Evolutionary conservation across 2,329 filamentous ascomycete genomes (phyloP).

Genomic region (Orbilia ellipsospora): DNA sequence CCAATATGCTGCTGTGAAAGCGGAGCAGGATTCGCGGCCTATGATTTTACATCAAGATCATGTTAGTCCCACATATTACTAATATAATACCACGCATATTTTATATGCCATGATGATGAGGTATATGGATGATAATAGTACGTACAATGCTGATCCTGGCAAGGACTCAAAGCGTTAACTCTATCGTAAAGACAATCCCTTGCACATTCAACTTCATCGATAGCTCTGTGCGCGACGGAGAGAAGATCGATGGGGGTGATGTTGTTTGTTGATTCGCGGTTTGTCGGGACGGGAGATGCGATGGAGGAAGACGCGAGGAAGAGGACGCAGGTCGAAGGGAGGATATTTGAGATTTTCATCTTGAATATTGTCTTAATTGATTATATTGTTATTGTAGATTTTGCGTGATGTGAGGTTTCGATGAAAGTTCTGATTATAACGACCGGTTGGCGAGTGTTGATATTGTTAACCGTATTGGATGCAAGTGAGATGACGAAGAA

Average conservation of each 20-base stretch:
- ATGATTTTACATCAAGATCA: not conserved
- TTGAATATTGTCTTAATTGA: not conserved
- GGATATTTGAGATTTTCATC: slow-evolving; percentile 3
- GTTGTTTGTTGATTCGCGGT: not conserved
- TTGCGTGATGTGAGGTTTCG: not conserved
- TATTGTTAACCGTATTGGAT: not conserved
- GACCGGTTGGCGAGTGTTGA: not conserved
- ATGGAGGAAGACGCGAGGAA: slow-evolving; percentile 16
- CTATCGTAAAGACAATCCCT: slow-evolving; percentile 26
- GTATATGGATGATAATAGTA: not conserved
- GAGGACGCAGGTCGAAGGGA: slow-evolving; percentile 4
- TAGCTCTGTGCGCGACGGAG: slow-evolving; percentile 27
- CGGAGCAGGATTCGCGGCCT: slow-evolving; percentile 32
- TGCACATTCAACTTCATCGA: slow-evolving; percentile 32
- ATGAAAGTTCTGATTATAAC: not conserved
- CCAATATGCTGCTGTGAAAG: slow-evolving; percentile 36
- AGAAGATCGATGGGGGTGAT: slow-evolving; percentile 19
- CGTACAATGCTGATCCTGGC: slow-evolving; percentile 33
- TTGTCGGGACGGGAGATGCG: slow-evolving; percentile 3
- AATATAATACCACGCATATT: not conserved
- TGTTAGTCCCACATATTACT: not conserved
- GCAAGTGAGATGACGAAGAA: too few relatives aligned
- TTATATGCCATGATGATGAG: not conserved
- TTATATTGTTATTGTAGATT: not conserved
- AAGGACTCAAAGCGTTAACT: slow-evolving; percentile 12